phyloP scores from a whole-genome alignment of 2,329 filamentous ascomycete genomes.

The Hymenoscyphus infarciens region DNA sequence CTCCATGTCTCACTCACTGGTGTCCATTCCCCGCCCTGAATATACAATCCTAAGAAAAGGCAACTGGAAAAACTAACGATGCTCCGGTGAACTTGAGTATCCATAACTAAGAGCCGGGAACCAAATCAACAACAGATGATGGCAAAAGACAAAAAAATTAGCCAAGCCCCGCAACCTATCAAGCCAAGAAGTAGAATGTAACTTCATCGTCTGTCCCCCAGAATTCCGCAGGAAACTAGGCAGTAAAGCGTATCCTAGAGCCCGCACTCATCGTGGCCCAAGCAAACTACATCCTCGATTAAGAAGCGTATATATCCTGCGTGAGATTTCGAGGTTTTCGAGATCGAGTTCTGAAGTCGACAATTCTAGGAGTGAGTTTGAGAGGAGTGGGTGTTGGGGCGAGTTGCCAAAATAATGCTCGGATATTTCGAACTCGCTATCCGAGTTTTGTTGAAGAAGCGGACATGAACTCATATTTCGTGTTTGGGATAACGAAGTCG shows the following conservation, averaged over 20 bases:
- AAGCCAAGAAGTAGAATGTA: slow-evolving; percentile 39
- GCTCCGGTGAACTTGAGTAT: slow-evolving; percentile 3
- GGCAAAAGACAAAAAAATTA: slow-evolving; percentile 37
- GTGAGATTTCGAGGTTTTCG: not conserved
- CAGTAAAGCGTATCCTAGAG: not conserved
- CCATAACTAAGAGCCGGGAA: slow-evolving; percentile 4
- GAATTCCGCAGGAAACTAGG: slow-evolving; percentile 6
- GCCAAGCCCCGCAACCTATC: slow-evolving; percentile 47
- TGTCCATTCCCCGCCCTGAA: slow-evolving; percentile 43
- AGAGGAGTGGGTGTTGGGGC: not conserved
- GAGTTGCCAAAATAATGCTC: too few relatives aligned
- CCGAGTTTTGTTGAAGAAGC: too few relatives aligned
- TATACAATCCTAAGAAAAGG: slow-evolving; percentile 40
- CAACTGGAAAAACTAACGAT: slow-evolving; percentile 36
- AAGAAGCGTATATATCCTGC: not conserved
- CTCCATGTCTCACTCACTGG: slow-evolving; percentile 21
- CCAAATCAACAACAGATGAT: slow-evolving; percentile 4
- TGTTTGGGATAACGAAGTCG: too few relatives aligned
- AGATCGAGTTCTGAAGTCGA: not conserved
- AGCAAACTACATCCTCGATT: not conserved
- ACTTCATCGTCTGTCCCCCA: not conserved
- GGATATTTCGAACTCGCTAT: too few relatives aligned
- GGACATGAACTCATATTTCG: too few relatives aligned
- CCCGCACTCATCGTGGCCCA: not conserved
- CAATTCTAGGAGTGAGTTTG: not conserved